Percentiles rank a stretch among this genome's conserved stretches.
phyloP scores from a whole-genome alignment of 2,329 filamentous ascomycete genomes.

The Verticillium albo-atrum region DNA sequence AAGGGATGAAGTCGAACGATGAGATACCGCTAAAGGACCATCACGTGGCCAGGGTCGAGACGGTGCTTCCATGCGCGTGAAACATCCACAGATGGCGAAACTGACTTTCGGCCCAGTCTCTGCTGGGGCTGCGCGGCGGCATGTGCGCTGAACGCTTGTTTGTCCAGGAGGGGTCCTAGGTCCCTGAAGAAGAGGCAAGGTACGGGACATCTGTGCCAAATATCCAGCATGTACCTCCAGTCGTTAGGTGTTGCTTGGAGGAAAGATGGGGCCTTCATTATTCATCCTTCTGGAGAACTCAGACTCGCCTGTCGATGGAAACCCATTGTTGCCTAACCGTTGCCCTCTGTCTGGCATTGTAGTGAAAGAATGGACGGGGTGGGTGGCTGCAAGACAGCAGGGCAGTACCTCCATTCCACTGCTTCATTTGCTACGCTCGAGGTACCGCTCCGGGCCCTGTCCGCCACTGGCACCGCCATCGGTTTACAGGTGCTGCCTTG shows the following conservation, averaged over 20 bases:
- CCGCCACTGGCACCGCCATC: background rate
- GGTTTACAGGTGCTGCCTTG: background rate
- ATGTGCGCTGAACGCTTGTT: background rate
- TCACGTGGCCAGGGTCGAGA: background rate
- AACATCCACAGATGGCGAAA: background rate
- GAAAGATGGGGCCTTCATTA: too few species aligned
- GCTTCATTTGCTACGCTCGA: background rate
- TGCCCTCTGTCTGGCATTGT: too few species aligned
- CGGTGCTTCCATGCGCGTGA: background rate
- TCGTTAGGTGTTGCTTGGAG: too few species aligned
- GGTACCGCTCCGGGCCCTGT: background rate
- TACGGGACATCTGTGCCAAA: too few species aligned
- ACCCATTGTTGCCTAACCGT: too few species aligned
- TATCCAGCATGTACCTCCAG: too few species aligned
- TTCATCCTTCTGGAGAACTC: too few species aligned
- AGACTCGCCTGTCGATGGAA: too few species aligned
- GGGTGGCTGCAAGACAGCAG: background rate
- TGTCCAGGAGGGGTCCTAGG: background rate
- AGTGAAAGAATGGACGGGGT: too few species aligned
- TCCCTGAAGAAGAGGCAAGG: conserved; percentile 5
- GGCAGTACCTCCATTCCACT: background rate
- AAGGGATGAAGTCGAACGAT: background rate
- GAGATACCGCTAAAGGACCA: background rate
- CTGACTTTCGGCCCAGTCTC: background rate
- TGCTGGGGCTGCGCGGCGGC: background rate